phyloP scores from a whole-genome alignment of 305 asterid genomes.

The Ruellia speciosa region DNA sequence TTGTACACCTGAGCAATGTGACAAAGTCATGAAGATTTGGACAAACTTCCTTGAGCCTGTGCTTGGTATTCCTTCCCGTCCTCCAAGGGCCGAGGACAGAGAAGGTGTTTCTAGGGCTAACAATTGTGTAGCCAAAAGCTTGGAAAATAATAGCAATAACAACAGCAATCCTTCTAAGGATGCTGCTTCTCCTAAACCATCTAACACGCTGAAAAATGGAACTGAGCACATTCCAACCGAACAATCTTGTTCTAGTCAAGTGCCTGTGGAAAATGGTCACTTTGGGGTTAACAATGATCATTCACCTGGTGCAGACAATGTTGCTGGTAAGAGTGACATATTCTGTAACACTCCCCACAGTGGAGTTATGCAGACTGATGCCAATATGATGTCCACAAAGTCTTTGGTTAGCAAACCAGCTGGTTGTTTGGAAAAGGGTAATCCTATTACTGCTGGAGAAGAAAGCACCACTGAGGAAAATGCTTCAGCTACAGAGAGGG shows the following conservation, averaged over 20 bases:
- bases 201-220: slow-evolving; percentile 29
- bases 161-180: slow-evolving; percentile 29
- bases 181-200: slow-evolving; percentile 28
- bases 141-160: slow-evolving; percentile 30
- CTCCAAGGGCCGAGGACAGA: slow-evolving; percentile 33
- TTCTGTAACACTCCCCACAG: slow-evolving; percentile 28
- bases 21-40: slow-evolving; percentile 80
- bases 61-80: slow-evolving; percentile 53
- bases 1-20: slow-evolving; percentile 74
- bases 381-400: slow-evolving; percentile 22
- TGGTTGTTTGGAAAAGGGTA: slow-evolving; percentile 26
- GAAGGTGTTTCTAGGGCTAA: slow-evolving; percentile 28
- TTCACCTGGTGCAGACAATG: slow-evolving; percentile 33
- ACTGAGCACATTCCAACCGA: slow-evolving; percentile 28
- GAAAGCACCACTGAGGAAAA: slow-evolving; percentile 28
- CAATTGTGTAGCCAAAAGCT: slow-evolving; percentile 26
- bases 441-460: slow-evolving; percentile 31
- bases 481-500: slow-evolving; percentile 34
- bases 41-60: slow-evolving; percentile 65
- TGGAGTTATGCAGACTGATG: slow-evolving; percentile 25
- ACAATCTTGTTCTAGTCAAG: slow-evolving; percentile 33
- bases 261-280: slow-evolving; percentile 24
- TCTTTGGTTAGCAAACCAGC: slow-evolving; percentile 28
- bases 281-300: slow-evolving; percentile 31
- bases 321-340: slow-evolving; percentile 24